A percentile compares a stretch with the other conserved stretches of the same genome.
Evolutionary conservation across 2,329 filamentous ascomycete species (phyloP).

Genomic region (Alternaria conjuncta): DNA sequence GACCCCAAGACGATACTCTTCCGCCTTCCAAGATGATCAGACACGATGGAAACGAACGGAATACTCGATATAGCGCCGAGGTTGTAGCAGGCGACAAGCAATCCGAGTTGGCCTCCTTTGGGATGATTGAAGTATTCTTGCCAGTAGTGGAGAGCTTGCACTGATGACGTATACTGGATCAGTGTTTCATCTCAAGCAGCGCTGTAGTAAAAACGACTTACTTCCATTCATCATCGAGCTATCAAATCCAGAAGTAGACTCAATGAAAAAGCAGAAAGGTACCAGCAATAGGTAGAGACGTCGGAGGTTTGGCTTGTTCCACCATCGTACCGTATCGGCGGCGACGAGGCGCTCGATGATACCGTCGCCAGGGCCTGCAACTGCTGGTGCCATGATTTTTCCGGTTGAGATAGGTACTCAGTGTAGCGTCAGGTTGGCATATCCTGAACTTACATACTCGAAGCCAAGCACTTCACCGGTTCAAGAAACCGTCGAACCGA

Average conservation of each 20-base stretch:
- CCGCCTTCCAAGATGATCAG: conserved; percentile 62
- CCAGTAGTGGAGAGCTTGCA: conserved; percentile 48
- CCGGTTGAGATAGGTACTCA: not conserved
- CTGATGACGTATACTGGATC: conserved; percentile 49
- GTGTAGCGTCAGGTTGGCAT: not conserved
- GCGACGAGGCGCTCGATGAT: conserved; percentile 41
- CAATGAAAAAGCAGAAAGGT: conserved; percentile 67
- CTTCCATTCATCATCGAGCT: not conserved
- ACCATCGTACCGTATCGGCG: conserved; percentile 58
- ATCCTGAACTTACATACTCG: not conserved
- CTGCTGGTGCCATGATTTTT: conserved; percentile 29
- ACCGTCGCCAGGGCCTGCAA: conserved; percentile 25
- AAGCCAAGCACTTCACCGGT: conserved; percentile 1
- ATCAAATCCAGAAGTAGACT: conserved; percentile 67
- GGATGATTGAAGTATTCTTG: conserved; percentile 56
- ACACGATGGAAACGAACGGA: conserved; percentile 63
- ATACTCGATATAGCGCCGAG: conserved; percentile 65
- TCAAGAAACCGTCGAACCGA: not conserved
- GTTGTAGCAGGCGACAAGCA: conserved; percentile 66
- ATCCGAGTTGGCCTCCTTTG: conserved; percentile 57
- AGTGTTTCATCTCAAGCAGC: not conserved
- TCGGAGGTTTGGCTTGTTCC: conserved; percentile 65
- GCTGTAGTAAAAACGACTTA: not conserved
- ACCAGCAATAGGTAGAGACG: conserved; percentile 64
- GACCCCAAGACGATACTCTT: conserved; percentile 65